These are phyloP conservation scores for Colletotrichum orchidophilum DNA, from an alignment of 2,329 filamentous ascomycete genomes.

Conservation along the genomic window DNA sequence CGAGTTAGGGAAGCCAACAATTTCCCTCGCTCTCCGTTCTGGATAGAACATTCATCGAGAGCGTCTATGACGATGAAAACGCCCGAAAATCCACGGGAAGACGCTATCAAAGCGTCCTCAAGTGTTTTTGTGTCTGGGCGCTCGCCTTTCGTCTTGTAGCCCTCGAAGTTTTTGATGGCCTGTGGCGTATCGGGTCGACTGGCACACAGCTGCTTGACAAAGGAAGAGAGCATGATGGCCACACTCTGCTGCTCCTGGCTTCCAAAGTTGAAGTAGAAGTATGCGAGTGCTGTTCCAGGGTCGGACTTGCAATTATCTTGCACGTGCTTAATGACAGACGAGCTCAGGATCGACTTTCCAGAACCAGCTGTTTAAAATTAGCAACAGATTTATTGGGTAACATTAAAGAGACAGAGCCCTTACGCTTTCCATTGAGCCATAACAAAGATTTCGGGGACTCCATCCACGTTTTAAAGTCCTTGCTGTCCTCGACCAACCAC, in stretches of 20 bases:
- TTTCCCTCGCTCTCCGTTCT: too few relatives aligned
- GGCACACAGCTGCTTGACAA: background rate
- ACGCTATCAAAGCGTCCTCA: background rate
- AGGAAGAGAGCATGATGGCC: background rate
- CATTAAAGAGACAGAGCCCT: too few relatives aligned
- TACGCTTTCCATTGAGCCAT: background rate
- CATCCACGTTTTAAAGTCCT: background rate
- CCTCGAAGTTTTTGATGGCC: too few relatives aligned
- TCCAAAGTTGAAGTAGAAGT: background rate
- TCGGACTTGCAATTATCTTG: background rate
- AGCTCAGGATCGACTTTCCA: background rate
- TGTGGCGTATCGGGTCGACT: background rate
- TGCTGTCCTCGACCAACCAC: background rate
- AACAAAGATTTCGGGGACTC: background rate
- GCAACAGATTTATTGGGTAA: too few relatives aligned
- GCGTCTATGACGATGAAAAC: too few relatives aligned
- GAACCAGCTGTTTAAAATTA: background rate
- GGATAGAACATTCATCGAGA: too few relatives aligned
- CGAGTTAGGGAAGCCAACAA: too few relatives aligned
- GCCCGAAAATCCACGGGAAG: too few relatives aligned
- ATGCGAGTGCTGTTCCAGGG: background rate
- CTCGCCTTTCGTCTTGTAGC: rapidly evolving
- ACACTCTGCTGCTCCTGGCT: background rate
- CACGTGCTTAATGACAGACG: background rate
- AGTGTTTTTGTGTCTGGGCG: background rate